Evolutionary conservation across 176 grass and related monocot genomes (phyloP).

Genomic region (Carex myosuroides): DNA sequence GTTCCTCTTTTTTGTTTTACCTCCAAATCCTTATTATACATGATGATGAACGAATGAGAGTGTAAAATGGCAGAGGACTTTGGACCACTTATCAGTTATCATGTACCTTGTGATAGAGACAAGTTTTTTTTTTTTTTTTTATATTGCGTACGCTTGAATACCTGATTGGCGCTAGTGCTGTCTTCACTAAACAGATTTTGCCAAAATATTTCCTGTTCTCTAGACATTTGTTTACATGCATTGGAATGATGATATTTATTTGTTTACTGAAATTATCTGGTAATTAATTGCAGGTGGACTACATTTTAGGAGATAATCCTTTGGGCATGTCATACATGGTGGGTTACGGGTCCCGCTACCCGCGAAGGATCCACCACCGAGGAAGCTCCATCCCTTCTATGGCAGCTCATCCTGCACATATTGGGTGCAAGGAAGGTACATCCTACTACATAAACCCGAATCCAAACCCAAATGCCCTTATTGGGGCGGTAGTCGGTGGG

Average conservation of each 20-base stretch:
- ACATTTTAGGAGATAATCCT: constrained; percentile 89
- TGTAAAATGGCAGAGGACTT: not conserved
- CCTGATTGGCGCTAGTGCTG: not conserved
- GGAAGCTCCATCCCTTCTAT: constrained; percentile 74
- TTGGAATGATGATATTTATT: not conserved
- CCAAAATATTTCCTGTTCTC: not conserved
- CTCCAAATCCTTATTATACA: not conserved
- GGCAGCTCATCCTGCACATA: constrained; percentile 37
- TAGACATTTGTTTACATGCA: not conserved
- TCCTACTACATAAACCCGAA: constrained; percentile 43
- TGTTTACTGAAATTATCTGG: not conserved
- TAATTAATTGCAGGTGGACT: constrained; percentile 51
- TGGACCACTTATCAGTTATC: not conserved
- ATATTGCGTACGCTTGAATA: not conserved
- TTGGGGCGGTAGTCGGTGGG: constrained; percentile 70
- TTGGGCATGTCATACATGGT: constrained; percentile 97
- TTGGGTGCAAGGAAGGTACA: constrained; percentile 64
- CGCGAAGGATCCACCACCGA: constrained; percentile 77
- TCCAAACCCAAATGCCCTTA: constrained; percentile 69
- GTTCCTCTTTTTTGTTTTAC: not conserved
- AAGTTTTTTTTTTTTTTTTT: not conserved
- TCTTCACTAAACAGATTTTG: not conserved
- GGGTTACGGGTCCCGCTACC: constrained; percentile 57
- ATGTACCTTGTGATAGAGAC: not conserved
- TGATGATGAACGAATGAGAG: not conserved